Conservation (phyloP, 208 protist genomes). For the Crithidia thermophila region DNA sequence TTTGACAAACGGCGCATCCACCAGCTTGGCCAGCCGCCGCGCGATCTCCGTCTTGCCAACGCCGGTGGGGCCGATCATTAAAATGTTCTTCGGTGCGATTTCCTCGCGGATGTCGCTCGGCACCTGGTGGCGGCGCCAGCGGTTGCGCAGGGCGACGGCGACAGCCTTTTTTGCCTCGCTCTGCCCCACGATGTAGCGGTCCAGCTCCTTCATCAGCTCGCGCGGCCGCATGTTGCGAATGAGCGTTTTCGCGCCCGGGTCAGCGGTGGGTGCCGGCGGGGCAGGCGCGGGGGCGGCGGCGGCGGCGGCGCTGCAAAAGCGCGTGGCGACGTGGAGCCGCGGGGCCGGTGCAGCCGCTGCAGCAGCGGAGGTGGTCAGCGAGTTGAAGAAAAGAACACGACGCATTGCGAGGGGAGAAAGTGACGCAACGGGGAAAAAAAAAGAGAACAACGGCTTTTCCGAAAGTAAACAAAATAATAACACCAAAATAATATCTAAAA, state of each 20-base stretch:
- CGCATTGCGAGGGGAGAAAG: slow-evolving; percentile 13
- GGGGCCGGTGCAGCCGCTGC: background rate
- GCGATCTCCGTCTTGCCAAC: slow-evolving; percentile 98
- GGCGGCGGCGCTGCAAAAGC: slow-evolving; percentile 59
- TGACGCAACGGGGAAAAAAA: slow-evolving; percentile 6
- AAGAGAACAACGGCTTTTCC: background rate
- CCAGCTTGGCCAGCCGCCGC: slow-evolving; percentile 96
- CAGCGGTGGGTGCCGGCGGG: slow-evolving; percentile 20
- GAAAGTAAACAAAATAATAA: slow-evolving; percentile 21
- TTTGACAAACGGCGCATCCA: slow-evolving; percentile 98
- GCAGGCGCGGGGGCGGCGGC: slow-evolving; percentile 40
- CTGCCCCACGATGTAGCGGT: slow-evolving; percentile 98
- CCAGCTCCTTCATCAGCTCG: slow-evolving; percentile 95
- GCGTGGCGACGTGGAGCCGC: slow-evolving; percentile 21
- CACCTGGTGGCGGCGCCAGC: slow-evolving; percentile 94
- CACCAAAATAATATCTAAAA: too few relatives aligned
- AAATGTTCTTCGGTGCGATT: slow-evolving; percentile 95
- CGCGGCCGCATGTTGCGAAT: slow-evolving; percentile 91
- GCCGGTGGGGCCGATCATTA: slow-evolving; percentile 95
- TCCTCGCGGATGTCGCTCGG: slow-evolving; percentile 90
- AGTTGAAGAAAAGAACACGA: slow-evolving; percentile 1
- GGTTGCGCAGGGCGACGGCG: slow-evolving; percentile 95
- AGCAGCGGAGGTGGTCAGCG: background rate
- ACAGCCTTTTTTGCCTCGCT: slow-evolving; percentile 97
- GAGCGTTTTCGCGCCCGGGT: slow-evolving; percentile 40